phyloP scores from a whole-genome alignment of 2,329 filamentous ascomycete genomes.

The Colletotrichum tropicale region DNA sequence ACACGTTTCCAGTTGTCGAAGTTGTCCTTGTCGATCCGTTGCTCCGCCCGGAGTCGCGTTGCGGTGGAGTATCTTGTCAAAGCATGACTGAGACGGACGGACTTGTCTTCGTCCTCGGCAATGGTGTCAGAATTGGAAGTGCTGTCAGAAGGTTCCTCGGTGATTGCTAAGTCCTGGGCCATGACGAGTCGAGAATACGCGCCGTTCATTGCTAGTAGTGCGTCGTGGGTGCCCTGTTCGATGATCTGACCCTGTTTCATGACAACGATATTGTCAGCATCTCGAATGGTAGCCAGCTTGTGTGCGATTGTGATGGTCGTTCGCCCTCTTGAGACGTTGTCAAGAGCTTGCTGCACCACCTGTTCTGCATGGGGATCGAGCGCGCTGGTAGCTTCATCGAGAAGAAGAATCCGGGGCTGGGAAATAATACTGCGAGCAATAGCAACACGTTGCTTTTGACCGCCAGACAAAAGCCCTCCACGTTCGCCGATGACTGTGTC shows the following conservation, averaged over 20 bases:
- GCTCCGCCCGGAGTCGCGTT: background rate
- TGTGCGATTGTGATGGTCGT: conserved; percentile 71
- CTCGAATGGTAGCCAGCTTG: conserved; percentile 57
- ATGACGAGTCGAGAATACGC: conserved; percentile 56
- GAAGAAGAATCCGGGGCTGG: conserved; percentile 57
- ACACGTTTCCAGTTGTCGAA: background rate
- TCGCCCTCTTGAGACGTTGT: conserved; percentile 54
- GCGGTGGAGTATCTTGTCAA: conserved; percentile 23
- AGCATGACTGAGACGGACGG: conserved; percentile 26
- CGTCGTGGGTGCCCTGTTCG: conserved; percentile 65
- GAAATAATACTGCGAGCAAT: conserved; percentile 52
- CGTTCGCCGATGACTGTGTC: conserved; percentile 63
- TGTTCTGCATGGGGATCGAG: conserved; percentile 44
- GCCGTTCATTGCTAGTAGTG: conserved; percentile 50
- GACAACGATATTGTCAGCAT: conserved; percentile 69
- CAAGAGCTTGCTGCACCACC: conserved; percentile 58
- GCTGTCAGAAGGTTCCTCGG: conserved; percentile 19
- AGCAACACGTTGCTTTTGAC: conserved; percentile 68
- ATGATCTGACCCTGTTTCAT: conserved; percentile 59
- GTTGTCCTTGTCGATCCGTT: background rate
- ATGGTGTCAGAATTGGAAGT: conserved; percentile 20
- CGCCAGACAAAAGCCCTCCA: conserved; percentile 66
- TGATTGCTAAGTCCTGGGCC: conserved; percentile 39
- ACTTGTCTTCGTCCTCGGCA: conserved; percentile 22
- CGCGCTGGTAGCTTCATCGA: conserved; percentile 71